Base-by-base conservation (phyloP, 116 monocot genomes). In the Dioscorea cayenensis region DNA sequence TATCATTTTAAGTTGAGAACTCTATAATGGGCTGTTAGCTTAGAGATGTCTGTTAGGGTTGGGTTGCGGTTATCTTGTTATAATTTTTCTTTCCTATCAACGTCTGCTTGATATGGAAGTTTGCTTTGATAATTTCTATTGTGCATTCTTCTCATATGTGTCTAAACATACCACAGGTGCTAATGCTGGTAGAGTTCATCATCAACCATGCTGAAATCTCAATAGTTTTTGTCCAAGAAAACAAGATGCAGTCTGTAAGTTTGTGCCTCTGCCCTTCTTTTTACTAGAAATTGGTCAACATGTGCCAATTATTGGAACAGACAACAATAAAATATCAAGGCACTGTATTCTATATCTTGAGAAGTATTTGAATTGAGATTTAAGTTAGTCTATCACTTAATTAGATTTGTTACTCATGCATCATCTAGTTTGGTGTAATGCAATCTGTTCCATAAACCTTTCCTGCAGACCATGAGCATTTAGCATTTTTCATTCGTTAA, bases 171-270 rank as follows among this genome's bases (percentile, higher is more conserved):
- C 63, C 73, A 37, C 74, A 96, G 96, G 96, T 70, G 50, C 87
- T 69, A 71, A 92, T 85, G 96, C 96, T n/a, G 28, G 81, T 90
- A 51, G 93, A 96, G 70, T 96, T 92, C 85, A 96, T 96, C 73
- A 81, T 96, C 82, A 86, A 87, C 61, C 92, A 96, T 68, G 96
- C 96, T 49, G 92, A 92, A 84, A 77, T 96, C 28, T 90, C 86
- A 13, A 75, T 88, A 65, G 88, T 78, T 29, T 96, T 96, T 80
- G 90, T 88, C 66, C 92, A 96, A 71, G 88, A 90, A 51, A 88
- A 51, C 79, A 96, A 96, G 75, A 79, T 96, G 51, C 70, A 70
- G 65, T 82, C 90, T 70, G 96, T 96, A 84, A 79, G 92, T 68
- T 73, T 55, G 32, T 19, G 2, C 55, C 55, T 43, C 43, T 43